Base-by-base conservation (phyloP, 2,329 filamentous ascomycete genomes). In the Fusarium xylarioides region DNA sequence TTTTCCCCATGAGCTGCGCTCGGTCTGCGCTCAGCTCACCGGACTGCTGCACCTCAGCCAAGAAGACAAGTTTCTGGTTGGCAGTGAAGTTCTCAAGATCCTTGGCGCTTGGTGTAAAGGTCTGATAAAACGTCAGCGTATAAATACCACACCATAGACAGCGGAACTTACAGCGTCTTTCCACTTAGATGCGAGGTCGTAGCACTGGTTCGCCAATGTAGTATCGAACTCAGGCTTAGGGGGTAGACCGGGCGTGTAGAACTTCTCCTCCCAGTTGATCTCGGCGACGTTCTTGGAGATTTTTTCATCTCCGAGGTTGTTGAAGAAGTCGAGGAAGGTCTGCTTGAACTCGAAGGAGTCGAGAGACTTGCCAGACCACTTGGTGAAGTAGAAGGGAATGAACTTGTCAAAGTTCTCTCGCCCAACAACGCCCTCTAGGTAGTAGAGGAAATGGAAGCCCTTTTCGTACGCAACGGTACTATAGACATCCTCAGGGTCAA, bases 401-500 rank as follows among this genome's bases (percentile, higher is more conserved):
- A 98, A 99, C 76, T 91, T 92, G 86, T 98, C 94, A 85, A 96
- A 99, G 80, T 93, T 92, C n/a, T 92, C 87, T 68, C 93, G 92
- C 40, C 94, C 93, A 8, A 98, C 88, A 4, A 97, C 85, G 52
- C 92, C 92, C 78, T 99, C 96, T 19, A 99, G 90, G 77, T 95
- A 91, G 82, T 95, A 98, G 50, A 99, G 87, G 82, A 98, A 97
- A 79, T 93, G 93, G 83, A 97, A 98, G 7, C 95, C 95, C 83
- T 99, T 98, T 81, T 98, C 95, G 78, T 99, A 99, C 0, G 96
- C 95, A 38, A 98, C 87, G 32, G 90, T 93, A 75, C 93, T 97
- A 84, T 98, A 99, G 3, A 95, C 93, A 81, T 99, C 96, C 81
- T 98, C 96, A 0, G 96, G 96, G 77, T 98, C 95, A 74, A 96